Conservation (phyloP, 1,139 yeast genomes). For the Nakaseomyces kungkrabaensis region DNA sequence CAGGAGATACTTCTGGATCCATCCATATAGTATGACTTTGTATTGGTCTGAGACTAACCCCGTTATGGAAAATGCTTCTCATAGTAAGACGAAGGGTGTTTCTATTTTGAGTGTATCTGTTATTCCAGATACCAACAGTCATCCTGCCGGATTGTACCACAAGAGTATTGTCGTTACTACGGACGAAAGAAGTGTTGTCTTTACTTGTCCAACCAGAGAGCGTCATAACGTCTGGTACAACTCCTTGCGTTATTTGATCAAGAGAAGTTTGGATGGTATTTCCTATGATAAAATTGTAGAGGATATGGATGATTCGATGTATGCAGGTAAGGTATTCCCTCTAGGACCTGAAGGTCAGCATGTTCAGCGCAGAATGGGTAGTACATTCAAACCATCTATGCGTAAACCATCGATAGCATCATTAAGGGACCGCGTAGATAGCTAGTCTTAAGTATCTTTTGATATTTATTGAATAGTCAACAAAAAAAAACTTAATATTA, state of each 20-base stretch:
- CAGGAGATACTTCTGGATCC: conserved; percentile 92
- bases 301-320: conserved; percentile 16
- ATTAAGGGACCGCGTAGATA: not conserved
- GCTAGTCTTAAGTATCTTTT: not conserved
- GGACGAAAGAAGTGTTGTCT: conserved; percentile 54
- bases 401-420: not conserved
- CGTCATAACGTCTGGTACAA: conserved; percentile 91
- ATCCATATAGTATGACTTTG: conserved; percentile 83
- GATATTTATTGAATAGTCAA: too few species aligned
- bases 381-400: not conserved
- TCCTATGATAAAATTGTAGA: conserved; percentile 34
- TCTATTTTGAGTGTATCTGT: conserved; percentile 74
- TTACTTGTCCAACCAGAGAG: conserved; percentile 81
- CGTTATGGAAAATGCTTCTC: conserved; percentile 52
- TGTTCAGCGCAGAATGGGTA: not conserved
- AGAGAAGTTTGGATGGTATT: conserved; percentile 56
- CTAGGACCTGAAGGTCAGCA: not conserved
- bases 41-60: conserved; percentile 89
- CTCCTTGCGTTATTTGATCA: conserved; percentile 67
- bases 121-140: conserved; percentile 75
- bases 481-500: not conserved
- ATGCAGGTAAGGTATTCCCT: conserved; percentile 20
- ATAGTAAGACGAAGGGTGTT: conserved; percentile 63
- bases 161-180: conserved; percentile 75
- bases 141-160: conserved; percentile 83